phyloP scores from a whole-genome alignment of 2,329 filamentous ascomycete species.

The Curvularia hawaiiensis region DNA sequence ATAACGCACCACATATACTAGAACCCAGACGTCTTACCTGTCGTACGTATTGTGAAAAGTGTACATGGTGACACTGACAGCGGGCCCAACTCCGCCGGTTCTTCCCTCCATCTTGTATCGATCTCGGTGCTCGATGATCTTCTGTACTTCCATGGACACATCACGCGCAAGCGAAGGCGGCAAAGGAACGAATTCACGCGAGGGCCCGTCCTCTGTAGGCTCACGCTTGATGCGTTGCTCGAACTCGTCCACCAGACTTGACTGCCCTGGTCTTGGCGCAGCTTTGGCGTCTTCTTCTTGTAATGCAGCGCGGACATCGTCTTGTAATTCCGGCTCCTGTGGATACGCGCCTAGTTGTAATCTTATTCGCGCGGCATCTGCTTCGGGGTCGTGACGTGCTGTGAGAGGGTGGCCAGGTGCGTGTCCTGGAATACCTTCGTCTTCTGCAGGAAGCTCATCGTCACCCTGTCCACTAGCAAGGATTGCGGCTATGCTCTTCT shows the following conservation, averaged over 20 bases:
- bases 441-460: constrained; percentile 65
- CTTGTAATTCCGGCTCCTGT: constrained; percentile 80
- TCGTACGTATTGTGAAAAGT: constrained; percentile 97
- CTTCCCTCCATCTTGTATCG: constrained; percentile 85
- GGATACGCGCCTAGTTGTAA: constrained; percentile 82
- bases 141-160: constrained; percentile 91
- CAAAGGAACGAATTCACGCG: constrained; percentile 78
- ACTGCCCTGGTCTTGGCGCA: constrained; percentile 71
- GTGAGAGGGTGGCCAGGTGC: constrained; percentile 67
- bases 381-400: constrained; percentile 62
- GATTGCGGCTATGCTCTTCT: constrained; percentile 65
- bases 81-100: constrained; percentile 81
- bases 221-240: constrained; percentile 88
- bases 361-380: constrained; percentile 54
- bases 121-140: constrained; percentile 90
- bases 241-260: constrained; percentile 83
- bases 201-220: constrained; percentile 82
- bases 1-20: not conserved
- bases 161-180: constrained; percentile 88
- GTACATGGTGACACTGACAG: constrained; percentile 93
- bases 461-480: constrained; percentile 60
- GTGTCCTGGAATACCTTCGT: constrained; percentile 72
- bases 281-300: constrained; percentile 82
- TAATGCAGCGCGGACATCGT: constrained; percentile 85
- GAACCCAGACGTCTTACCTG: constrained; percentile 61